Evolutionary conservation across 306 rosid genomes (phyloP), one percentile per base, ranked within the genome.

Genomic region (Neltuma alba): DNA sequence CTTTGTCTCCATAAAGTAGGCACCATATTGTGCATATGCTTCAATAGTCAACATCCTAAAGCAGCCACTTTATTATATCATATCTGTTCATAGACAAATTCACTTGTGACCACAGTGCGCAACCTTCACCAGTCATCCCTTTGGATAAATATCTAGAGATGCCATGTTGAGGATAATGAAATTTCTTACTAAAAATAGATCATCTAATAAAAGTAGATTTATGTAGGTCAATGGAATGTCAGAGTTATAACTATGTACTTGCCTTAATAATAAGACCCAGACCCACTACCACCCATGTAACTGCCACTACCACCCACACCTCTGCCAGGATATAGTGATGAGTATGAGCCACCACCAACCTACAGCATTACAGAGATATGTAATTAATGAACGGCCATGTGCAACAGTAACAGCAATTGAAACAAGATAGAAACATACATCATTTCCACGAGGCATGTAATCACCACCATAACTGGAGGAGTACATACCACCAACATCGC

Each of bases 211-310:
- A 27, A 15, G 68, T 38, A 31, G 18, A 44, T 31, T 68, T 33
- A 34, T 33, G 33, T 30, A 58, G 27, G 72, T 55, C 21, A 70
- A 78, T 41, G 41, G 44, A 67, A 42, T n/a, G 37, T 58, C 13
- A 42, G 36, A 25, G 27, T 58, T 60, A 41, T 69, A 57, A 37
- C 63, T 37, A 76, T 47, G 41, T 18, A 86, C 82, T 83, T 85
- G 90, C 98, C 93, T 95, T 87, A 95, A 70, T 95, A 95, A 84
- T 95, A 93, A 44, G 98, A 91, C 55, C 97, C 85, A 77, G 98
- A 91, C 75, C 96, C 90, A 52, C 98, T 84, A 20, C 92, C 69
- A 37, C 97, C 88, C 92, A 93, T 90, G 74, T 93, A 95, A 77
- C 92, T 87, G 78, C 97, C 84, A 76, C 94, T 88, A 80, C 97